Base-by-base conservation (phyloP, 192 early-diverging fungal species). In the Geosiphon pyriformis region DNA sequence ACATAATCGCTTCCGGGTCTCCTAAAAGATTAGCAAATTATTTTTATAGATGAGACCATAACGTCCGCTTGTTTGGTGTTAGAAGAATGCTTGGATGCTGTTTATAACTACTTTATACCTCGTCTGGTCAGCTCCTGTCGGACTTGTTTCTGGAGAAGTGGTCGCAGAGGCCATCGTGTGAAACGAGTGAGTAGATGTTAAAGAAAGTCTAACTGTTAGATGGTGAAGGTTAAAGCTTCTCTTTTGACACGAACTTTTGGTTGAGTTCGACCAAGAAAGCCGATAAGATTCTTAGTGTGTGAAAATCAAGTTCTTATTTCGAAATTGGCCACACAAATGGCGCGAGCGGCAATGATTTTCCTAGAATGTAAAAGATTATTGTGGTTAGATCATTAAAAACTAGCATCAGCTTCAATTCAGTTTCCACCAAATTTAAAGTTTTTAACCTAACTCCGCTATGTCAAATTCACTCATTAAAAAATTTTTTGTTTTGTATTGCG, bases 161-260 rank as follows among this genome's bases (percentile, higher is more conserved):
- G 59, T 33, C 18, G 62, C 27, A 64, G 62, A 64, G 49, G 48
- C 62, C 62, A 64, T 64, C 31, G n/a, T n/a, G 27, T 64, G 62
- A 64, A 64, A 46, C 62, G 62, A 64, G 25, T 52, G 49, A 64
- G 48, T 64, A 64, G 62, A 64, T 48, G 34, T 64, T 64, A 64
- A 64, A 64, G 62, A 64, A 64, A 64, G 62, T 64, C 62, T 64
- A 64, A 32, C 49, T 64, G 48, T 50, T 61, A 37, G 59, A 61
- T 61, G 59, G 59, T 37, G 48, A 42, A 52, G 49, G 32, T 20
- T 60, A 60, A 35, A 18, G 4, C 25, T n/a, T 60, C 34, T 46
- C 42, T 60, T 46, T 60, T 29, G 59, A n/a, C n/a, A n/a, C 42
- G 59, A 60, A 37, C 35, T 60, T 57, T 58, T 29, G 56, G 33